Percentiles rank a stretch among this genome's conserved stretches.
These are phyloP conservation scores for Oryza meridionalis DNA, from an alignment of 176 grass and related monocot genomes.

Conservation along the genomic window DNA sequence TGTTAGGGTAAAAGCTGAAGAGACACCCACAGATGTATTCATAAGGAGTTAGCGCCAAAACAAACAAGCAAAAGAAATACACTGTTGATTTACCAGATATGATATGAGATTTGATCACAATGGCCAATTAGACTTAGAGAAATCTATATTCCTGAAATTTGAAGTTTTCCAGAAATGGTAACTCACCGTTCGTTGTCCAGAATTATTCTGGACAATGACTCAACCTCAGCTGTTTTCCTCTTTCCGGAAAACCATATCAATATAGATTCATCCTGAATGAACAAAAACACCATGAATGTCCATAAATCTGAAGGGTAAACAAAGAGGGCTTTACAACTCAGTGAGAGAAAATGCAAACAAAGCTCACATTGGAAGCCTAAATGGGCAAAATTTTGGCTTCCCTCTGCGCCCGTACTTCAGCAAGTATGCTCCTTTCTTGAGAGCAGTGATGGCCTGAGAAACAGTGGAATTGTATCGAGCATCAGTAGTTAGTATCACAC, in stretches of 20 bases:
- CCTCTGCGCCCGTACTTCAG: slow-evolving; percentile 82
- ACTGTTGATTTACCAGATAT: neutral
- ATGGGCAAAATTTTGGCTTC: slow-evolving; percentile 92
- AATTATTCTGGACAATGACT: slow-evolving; percentile 92
- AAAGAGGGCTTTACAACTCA: slow-evolving; percentile 20
- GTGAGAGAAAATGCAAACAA: slow-evolving; percentile 11
- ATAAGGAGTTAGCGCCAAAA: slow-evolving; percentile 11
- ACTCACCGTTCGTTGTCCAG: slow-evolving; percentile 87
- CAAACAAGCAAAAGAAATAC: slow-evolving; percentile 1
- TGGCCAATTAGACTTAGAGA: neutral
- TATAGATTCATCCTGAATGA: slow-evolving; percentile 73
- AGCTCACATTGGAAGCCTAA: slow-evolving; percentile 85
- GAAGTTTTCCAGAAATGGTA: neutral
- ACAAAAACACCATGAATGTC: slow-evolving; percentile 22
- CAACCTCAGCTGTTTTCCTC: slow-evolving; percentile 83
- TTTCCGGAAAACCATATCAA: slow-evolving; percentile 92
- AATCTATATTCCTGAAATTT: neutral
- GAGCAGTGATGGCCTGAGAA: slow-evolving; percentile 76
- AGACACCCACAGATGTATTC: neutral
- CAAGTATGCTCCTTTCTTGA: slow-evolving; percentile 90
- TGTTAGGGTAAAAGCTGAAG: slow-evolving; percentile 12
- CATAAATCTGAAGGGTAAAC: neutral
- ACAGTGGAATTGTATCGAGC: slow-evolving; percentile 39
- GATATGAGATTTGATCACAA: slow-evolving; percentile 2
- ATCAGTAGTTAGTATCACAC: slow-evolving; percentile 10